A percentile compares a stretch with the other conserved stretches of the same genome.
Evolutionary conservation across 768 basidiomycete genomes (phyloP).

Genomic region (Rhizopogon vesiculosus): DNA sequence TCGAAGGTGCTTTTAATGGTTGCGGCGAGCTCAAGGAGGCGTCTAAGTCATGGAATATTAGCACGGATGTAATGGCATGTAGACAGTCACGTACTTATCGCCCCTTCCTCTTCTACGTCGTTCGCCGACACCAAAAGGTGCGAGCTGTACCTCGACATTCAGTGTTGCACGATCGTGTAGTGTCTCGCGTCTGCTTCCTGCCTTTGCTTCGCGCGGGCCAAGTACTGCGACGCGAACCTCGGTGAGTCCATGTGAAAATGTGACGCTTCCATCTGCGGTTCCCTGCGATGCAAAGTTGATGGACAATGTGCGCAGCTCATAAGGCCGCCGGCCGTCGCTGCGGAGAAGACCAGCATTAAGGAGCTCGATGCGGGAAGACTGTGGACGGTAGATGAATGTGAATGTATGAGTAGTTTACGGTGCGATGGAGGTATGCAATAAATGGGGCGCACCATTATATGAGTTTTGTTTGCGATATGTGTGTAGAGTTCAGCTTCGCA

Average conservation of each 20-base stretch:
- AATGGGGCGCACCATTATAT: too few species aligned
- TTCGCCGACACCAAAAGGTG: slow-evolving; percentile 84
- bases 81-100: slow-evolving; percentile 62
- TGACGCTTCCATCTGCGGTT: slow-evolving; percentile 81
- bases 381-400: slow-evolving; percentile 1
- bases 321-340: slow-evolving; percentile 89
- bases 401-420: background rate
- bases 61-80: background rate
- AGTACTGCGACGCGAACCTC: slow-evolving; percentile 85
- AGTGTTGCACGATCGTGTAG: slow-evolving; percentile 85
- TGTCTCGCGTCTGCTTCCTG: slow-evolving; percentile 57
- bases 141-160: slow-evolving; percentile 85
- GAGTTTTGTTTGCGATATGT: too few species aligned
- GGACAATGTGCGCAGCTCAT: slow-evolving; percentile 78
- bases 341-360: slow-evolving; percentile 85
- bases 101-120: slow-evolving; percentile 70
- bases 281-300: slow-evolving; percentile 76
- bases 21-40: slow-evolving; percentile 80
- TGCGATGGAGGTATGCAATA: background rate
- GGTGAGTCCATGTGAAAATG: slow-evolving; percentile 85
- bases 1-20: slow-evolving; percentile 94
- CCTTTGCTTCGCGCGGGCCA: slow-evolving; percentile 87
- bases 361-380: slow-evolving; percentile 62
- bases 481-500: too few species aligned
- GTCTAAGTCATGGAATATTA: slow-evolving; percentile 41